A percentile compares a stretch with the other conserved stretches of the same genome.
Evolutionary conservation across 352 stramenopile species (phyloP).

Genomic region (Phytopythium boreale): DNA sequence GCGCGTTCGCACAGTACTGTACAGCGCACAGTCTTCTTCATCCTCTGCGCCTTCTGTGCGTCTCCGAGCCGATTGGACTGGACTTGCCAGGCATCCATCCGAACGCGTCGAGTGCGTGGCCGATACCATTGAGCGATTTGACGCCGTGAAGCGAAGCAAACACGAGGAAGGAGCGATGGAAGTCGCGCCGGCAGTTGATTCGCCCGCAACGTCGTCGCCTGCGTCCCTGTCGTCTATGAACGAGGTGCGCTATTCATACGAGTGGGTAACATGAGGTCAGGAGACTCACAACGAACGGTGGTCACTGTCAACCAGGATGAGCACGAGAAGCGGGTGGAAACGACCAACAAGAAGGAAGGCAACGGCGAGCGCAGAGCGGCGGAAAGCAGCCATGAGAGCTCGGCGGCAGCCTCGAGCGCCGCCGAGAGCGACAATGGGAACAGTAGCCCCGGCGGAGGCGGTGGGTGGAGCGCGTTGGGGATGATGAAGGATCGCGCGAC

Average conservation of each 20-base stretch:
- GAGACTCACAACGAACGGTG: not conserved
- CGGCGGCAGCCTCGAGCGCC: not conserved
- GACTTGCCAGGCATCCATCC: too few relatives aligned
- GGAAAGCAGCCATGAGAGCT: not conserved
- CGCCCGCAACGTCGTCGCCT: constrained; percentile 19
- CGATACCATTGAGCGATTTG: not conserved
- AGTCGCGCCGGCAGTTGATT: not conserved
- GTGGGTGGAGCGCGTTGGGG: constrained; percentile 30
- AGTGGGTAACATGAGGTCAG: not conserved
- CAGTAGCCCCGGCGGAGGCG: constrained; percentile 7
- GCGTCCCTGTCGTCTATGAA: constrained; percentile 27
- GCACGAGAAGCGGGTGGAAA: not conserved
- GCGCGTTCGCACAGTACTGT: not conserved
- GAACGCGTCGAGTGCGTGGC: not conserved
- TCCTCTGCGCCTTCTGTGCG: too few relatives aligned
- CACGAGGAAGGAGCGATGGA: not conserved
- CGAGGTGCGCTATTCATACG: constrained; percentile 10
- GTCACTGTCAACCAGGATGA: not conserved
- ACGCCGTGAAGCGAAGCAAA: not conserved
- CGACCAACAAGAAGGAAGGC: not conserved
- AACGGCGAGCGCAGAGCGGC: not conserved
- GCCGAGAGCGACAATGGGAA: not conserved
- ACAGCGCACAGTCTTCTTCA: too few relatives aligned
- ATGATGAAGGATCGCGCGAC: constrained; percentile 52
- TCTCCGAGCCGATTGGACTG: not conserved